Conservation (phyloP, 345 rosid genomes). For the Populus pruinosa region DNA sequence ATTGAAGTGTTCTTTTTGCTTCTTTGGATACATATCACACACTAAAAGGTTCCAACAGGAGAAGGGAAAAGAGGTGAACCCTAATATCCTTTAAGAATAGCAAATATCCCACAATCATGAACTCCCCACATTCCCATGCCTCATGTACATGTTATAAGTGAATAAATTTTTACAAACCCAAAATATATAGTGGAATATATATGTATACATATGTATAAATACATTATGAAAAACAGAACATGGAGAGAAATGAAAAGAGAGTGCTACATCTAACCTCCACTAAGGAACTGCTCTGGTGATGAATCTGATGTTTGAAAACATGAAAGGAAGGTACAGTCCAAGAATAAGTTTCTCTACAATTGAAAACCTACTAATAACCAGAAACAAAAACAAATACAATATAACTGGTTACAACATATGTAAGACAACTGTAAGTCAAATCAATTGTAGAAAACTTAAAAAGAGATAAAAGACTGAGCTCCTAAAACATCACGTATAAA, state of each 20-base stretch:
- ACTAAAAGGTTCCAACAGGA: background rate
- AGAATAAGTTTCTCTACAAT: slow-evolving; percentile 48
- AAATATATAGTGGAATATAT: background rate
- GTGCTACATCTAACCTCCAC: slow-evolving; percentile 50
- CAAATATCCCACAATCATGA: background rate
- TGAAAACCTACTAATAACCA: slow-evolving; percentile 66
- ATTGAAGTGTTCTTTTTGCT: background rate
- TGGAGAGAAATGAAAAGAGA: background rate
- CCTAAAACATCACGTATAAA: background rate
- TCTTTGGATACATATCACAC: background rate
- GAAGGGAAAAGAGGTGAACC: background rate
- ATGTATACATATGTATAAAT: background rate
- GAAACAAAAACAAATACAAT: slow-evolving; percentile 25
- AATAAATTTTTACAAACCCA: background rate
- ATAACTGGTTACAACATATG: slow-evolving; percentile 13
- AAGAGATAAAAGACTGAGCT: background rate
- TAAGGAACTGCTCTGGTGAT: slow-evolving; percentile 68
- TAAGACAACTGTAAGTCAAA: background rate
- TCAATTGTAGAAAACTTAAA: background rate
- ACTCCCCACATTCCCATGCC: background rate
- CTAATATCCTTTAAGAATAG: background rate
- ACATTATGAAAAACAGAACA: background rate
- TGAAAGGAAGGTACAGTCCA: slow-evolving; percentile 42
- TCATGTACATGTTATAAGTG: background rate
- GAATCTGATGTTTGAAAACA: slow-evolving; percentile 46